Evolutionary conservation across 2,329 filamentous ascomycete species (phyloP), one percentile per base, ranked within the genome.

Genomic region (Penicillium nordicum): DNA sequence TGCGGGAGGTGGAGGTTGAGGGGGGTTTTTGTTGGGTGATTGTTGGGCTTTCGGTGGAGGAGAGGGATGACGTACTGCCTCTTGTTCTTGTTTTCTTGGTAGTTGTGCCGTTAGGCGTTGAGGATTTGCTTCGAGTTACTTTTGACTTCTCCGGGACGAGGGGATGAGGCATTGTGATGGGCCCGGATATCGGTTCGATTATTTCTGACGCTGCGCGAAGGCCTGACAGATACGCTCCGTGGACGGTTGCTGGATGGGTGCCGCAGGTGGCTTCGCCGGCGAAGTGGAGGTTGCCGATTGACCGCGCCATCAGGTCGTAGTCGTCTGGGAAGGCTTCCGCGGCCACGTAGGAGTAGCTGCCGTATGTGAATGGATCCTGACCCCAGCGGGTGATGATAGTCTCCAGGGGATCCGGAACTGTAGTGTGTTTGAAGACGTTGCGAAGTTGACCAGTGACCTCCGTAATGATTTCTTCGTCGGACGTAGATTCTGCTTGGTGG

Each of bases 201-300:
- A 99, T 84, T 68, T 97, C 92, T 3, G 89, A 88, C 11, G 94
- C 94, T 4, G 89, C 94, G 48, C 94, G 87, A 6, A 99, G 80
- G 3, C 94, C 95, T 2, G 94, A 97, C 4, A 99, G 79, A 69
- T 97, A 99, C 9, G 94, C 95, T 6, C 94, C 94, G 65, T 99
- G 94, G 0, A 99, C 94, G 2, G 94, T 99, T 32, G 95, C 94
- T 12, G 95, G 94, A 70, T 99, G 92, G 0, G 92, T 96, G 45
- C 90, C 92, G 65, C 90, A 97, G 0, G 95, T 99, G 58, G 96
- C 94, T 74, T 99, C 94, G 46, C 94, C 94, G 16, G 93, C 94
- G 74, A 99, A 99, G 74, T 93, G 90, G 9, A 99, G 79, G 62
- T 95, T 96, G 32, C 91, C 92, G 32, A 97, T 80, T 1, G 89